A percentile compares a stretch with the other conserved stretches of the same genome.
Evolutionary conservation across 2,329 filamentous ascomycete genomes (phyloP).

Genomic region (Paecilomyces dactylethromorphus): DNA sequence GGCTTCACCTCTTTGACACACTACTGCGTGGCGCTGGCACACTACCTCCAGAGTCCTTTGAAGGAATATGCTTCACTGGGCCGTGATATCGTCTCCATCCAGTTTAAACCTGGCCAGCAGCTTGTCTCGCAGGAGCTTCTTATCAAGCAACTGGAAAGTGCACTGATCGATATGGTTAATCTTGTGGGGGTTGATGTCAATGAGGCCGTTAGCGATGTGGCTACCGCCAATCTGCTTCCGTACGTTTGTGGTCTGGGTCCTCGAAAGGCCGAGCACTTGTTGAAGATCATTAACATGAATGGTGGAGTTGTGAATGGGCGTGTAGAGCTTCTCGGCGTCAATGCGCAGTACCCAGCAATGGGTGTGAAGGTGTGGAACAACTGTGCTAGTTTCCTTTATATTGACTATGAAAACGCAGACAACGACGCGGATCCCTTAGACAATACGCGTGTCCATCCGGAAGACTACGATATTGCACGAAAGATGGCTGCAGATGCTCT

Average conservation of each 20-base stretch:
- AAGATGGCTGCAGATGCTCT: constrained; percentile 98
- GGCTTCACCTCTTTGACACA: constrained; percentile 69
- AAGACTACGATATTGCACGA: constrained; percentile 94
- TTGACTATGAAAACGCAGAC: constrained; percentile 79
- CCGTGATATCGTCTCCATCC: constrained; percentile 76
- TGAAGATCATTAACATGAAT: constrained; percentile 89
- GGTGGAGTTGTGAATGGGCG: constrained; percentile 78
- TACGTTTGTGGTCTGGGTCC: constrained; percentile 89
- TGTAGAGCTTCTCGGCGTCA: constrained; percentile 82
- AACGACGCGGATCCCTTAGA: constrained; percentile 84
- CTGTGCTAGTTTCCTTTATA: constrained; percentile 89
- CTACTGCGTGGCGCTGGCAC: constrained; percentile 83
- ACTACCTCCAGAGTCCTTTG: constrained; percentile 90
- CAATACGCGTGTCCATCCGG: constrained; percentile 93
- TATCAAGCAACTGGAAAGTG: constrained; percentile 79
- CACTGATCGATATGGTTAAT: constrained; percentile 98
- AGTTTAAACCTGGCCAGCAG: constrained; percentile 85
- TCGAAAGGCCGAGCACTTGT: constrained; percentile 75
- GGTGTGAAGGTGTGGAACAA: constrained; percentile 92
- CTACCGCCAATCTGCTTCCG: constrained; percentile 79
- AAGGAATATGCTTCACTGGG: constrained; percentile 94
- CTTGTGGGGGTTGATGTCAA: constrained; percentile 93
- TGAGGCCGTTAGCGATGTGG: constrained; percentile 73
- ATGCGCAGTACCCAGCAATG: constrained; percentile 74
- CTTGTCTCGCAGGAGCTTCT: constrained; percentile 84